Evolutionary conservation across 2,329 filamentous ascomycete species (phyloP), one percentile per base, ranked within the genome.

Genomic region (Ascochyta viciae-villosae): DNA sequence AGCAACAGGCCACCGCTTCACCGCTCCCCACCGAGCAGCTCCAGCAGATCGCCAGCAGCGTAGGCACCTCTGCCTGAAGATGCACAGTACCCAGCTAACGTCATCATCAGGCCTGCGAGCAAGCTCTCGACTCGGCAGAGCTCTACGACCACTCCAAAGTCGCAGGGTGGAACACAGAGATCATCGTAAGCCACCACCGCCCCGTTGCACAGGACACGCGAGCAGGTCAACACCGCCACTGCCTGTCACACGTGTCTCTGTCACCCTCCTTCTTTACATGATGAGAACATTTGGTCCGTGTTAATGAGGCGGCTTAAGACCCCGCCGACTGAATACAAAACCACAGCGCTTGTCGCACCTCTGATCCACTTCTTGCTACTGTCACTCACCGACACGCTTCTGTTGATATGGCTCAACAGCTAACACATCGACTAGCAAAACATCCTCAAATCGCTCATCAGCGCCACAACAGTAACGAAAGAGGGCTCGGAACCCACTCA

Each of bases 261-360:
- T 61, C 27, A 22, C 31, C 23, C n/a, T 16, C 10, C 16, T 44
- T 40, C 50, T 37, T 22, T 64, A 29, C 23, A 84, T 89, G 90
- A 93, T 92, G 90, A 93, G 84, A 89, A 84, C 83, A 83, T 87
- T 93, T 93, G 89, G 91, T 94, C 91, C 90, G 90, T 94, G 90
- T 94, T 94, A 87, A 91, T 86, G 89, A 94, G 88, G 87, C 88
- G 89, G 86, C 85, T 91, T 90, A 94, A 93, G 90, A 93, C 89
- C 83, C 90, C 89, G 88, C 86, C 80, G 81, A 76, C 85, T 89
- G 91, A 91, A 84, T 90, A 90, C 82, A 82, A 74, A 82, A 84
- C 85, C 88, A 87, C 71, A 83, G 88, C 85, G 85, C 83, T 84
- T 82, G 82, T 55, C 89, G 89, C 89, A 90, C 77, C 84, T 91